Percentiles rank a stretch among this genome's conserved stretches.
phyloP scores from a whole-genome alignment of 306 rosid genomes.

The Sicyos edulis region DNA sequence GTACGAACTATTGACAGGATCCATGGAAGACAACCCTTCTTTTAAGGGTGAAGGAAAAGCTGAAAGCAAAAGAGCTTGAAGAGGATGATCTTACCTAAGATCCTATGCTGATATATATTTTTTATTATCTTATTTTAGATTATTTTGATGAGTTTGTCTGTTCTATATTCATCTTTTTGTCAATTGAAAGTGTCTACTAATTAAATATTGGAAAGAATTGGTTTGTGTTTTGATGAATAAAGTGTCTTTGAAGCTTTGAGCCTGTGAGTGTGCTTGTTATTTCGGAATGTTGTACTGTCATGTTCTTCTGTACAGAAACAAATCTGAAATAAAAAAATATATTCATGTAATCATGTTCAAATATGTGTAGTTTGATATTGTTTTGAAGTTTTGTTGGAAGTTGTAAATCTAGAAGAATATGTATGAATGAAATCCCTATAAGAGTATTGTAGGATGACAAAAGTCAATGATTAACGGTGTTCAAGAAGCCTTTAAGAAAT shows the following conservation, averaged over 20 bases:
- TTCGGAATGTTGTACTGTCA: not conserved
- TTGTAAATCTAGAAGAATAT: not conserved
- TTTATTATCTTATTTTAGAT: slow-evolving; percentile 22
- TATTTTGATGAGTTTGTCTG: slow-evolving; percentile 26
- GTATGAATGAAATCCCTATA: too few species aligned
- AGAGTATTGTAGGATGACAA: too few species aligned
- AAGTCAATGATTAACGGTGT: too few species aligned
- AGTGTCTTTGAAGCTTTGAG: not conserved
- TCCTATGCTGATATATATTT: not conserved
- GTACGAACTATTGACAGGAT: slow-evolving; percentile 46
- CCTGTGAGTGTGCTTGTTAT: not conserved
- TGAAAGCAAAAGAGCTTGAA: slow-evolving; percentile 94
- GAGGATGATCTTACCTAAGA: slow-evolving; percentile 88
- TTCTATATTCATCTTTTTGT: slow-evolving; percentile 21
- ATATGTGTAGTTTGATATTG: not conserved
- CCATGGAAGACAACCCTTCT: slow-evolving; percentile 93
- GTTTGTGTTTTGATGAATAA: slow-evolving; percentile 13
- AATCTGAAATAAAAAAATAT: not conserved
- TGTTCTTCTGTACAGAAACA: not conserved
- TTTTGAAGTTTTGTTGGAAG: not conserved
- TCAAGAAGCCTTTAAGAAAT: too few species aligned
- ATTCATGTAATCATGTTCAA: not conserved
- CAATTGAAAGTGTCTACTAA: not conserved
- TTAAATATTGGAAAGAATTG: not conserved
- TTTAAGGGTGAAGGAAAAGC: slow-evolving; percentile 92